Evolutionary conservation across 768 basidiomycete genomes (phyloP), one percentile per base, ranked within the genome.

Genomic region (Auricularia sp.): DNA sequence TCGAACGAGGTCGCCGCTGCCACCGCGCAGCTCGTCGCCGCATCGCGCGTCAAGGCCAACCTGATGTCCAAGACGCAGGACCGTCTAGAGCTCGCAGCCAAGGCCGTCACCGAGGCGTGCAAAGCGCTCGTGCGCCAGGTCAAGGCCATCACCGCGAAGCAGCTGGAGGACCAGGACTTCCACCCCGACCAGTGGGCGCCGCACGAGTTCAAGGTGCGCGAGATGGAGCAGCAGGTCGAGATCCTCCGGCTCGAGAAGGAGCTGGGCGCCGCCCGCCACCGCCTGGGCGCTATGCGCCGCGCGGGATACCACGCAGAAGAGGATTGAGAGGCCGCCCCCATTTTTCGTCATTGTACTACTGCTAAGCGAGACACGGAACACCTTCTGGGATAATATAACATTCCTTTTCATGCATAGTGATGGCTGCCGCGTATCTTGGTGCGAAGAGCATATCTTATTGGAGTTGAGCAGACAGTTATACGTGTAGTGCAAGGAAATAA

Each of bases 191-290:
- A 87, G 67, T 95, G 98, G 92, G 91, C 92, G 3, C 87, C 81
- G 53, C 80, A 97, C 71, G 95, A 99, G 76, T 98, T 95, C 84
- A 98, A 98, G 82, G 90, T 85, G 71, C 83, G 88, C 61, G 96
- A 98, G 83, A 98, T 99, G 94, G 97, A 98, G 77, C 93, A 96
- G 71, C 95, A 98, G 76, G 97, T 98, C n/a, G 91, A 96, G 74
- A 97, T 99, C 69, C 79, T 99, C 69, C 94, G 88, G 73, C 76
- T 98, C 70, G 97, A 98, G 80, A 97, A 97, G 78, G 94, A 98
- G 0, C 79, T 99, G 43, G 90, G 90, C 23, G 94, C 87, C 56
- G 90, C 91, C 21, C 84, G 91, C 66, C 88, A 90, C 74, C 82
- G 83, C 67, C 76, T 93, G 64, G 91, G 91, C 35, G 85, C 84